These are phyloP conservation scores for Lasiosphaeria ovina DNA, from an alignment of 495 filamentous ascomycete species.

Conservation along the genomic window DNA sequence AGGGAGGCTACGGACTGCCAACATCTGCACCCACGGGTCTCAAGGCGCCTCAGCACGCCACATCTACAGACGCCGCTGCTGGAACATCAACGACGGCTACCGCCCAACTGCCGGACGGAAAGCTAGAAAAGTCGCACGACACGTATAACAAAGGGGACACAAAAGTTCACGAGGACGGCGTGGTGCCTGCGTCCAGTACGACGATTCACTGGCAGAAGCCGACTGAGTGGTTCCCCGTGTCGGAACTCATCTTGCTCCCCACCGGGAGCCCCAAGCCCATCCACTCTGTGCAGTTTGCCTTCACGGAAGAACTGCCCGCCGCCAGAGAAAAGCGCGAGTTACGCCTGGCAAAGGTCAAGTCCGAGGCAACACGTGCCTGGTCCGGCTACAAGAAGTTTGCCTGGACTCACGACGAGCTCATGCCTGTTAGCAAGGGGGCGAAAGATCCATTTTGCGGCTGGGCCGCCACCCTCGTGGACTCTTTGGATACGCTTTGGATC, in stretches of 20 bases:
- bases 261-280: conserved; percentile 65
- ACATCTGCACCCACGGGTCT: conserved; percentile 15
- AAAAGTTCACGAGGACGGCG: conserved; percentile 3
- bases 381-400: conserved; percentile 77
- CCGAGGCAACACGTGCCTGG: conserved; percentile 78
- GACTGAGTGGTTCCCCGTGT: conserved; percentile 72
- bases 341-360: conserved; percentile 67
- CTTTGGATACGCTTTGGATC: conserved; percentile 94
- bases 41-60: neutral
- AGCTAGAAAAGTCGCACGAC: neutral
- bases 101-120: conserved; percentile 12
- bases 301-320: conserved; percentile 59
- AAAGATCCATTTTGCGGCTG: conserved; percentile 87
- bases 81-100: neutral
- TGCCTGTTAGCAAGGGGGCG: conserved; percentile 60
- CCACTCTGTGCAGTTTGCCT: conserved; percentile 71
- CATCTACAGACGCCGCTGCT: neutral
- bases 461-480: conserved; percentile 91
- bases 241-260: conserved; percentile 70
- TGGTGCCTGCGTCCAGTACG: conserved; percentile 20
- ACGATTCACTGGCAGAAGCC: conserved; percentile 66
- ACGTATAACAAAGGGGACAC: neutral
- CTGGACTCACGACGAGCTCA: conserved; percentile 82
- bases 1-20: conserved; percentile 27
- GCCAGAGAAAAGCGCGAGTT: conserved; percentile 61